Evolutionary conservation across 495 filamentous ascomycete genomes (phyloP).

Genomic region (Rostrohypoxylon terebratum): DNA sequence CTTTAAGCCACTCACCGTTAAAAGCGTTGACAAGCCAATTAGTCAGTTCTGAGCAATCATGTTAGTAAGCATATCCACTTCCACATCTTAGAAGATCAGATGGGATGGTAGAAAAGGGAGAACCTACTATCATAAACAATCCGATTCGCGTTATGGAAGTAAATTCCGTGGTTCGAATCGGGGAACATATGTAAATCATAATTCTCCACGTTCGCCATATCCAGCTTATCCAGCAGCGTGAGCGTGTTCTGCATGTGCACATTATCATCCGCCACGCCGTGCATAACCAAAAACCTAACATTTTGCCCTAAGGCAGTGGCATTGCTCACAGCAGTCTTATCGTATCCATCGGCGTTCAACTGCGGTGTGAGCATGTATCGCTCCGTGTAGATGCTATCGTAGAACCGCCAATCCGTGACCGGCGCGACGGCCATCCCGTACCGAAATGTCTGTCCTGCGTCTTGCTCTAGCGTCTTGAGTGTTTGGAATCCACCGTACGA

Average conservation of each 20-base stretch:
- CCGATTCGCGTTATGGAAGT: conserved; percentile 90
- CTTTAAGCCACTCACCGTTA: conserved; percentile 92
- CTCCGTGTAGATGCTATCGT: conserved; percentile 96
- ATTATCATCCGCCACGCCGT: conserved; percentile 94
- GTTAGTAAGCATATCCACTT: conserved; percentile 49
- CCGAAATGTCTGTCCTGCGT: conserved; percentile 87
- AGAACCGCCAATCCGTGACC: conserved; percentile 96
- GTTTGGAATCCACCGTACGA: conserved; percentile 97
- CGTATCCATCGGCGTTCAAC: conserved; percentile 81
- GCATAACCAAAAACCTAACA: conserved; percentile 91
- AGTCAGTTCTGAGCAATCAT: conserved; percentile 70
- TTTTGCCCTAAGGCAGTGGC: conserved; percentile 74
- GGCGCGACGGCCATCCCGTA: conserved; percentile 99
- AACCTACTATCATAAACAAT: conserved; percentile 95
- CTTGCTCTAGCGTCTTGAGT: conserved; percentile 92
- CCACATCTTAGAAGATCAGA: background rate
- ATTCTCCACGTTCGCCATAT: conserved; percentile 86
- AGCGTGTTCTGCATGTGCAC: conserved; percentile 96
- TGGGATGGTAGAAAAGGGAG: background rate
- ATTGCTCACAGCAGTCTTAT: conserved; percentile 78
- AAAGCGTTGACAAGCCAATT: conserved; percentile 98
- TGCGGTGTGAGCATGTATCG: conserved; percentile 95
- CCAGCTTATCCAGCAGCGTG: conserved; percentile 85
- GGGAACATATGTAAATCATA: conserved; percentile 98
- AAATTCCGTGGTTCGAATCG: conserved; percentile 95